Evolutionary conservation across 441 rosid genomes (phyloP), one percentile per base, ranked within the genome.

Genomic region (Gossypium davidsonii): DNA sequence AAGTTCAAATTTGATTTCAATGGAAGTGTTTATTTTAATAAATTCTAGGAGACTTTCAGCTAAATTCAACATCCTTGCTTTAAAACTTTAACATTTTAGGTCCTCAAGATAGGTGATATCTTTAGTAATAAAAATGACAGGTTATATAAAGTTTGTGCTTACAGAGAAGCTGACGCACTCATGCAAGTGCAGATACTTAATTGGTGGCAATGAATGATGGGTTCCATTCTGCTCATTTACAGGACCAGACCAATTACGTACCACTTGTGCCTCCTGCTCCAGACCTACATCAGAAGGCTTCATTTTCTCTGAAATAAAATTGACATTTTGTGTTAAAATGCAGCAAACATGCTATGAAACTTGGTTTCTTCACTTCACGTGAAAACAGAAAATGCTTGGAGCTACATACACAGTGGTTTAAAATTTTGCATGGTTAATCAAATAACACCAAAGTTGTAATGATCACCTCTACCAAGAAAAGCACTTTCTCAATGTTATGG

Each of bases 161-260:
- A 95, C 98, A 20, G 97, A 93, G 85, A 93, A 93, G 83, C 88
- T 85, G 79, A 88, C 97, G 75, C 97, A 90, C 82, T 93, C 97
- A 37, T 95, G 94, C 70, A 95, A 84, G 34, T 86, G 92, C 77
- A 95, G 76, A 81, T 93, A 95, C 77, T 91, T 93, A 70, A 93
- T 90, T 44, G 95, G 93, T 12, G 85, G 37, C 17, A 58, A 58
- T 58, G 83, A 25, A 52, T 80, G 87, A 75, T 81, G 83, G 65
- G 57, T 79, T 57, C 89, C 90, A 80, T 92, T 91, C 57, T 79
- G 76, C 64, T 82, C 87, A 25, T 67, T 49, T 8, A 58, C 37
- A 58, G 62, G 62, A 58, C 37, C 62, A 58, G 62, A 58, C 62
- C 62, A 58, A 25, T 23, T 58, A 23, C 62, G 37, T 58, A 58